Evolutionary conservation across 2,329 filamentous ascomycete species (phyloP).

Genomic region (Xylariaceae sp.): DNA sequence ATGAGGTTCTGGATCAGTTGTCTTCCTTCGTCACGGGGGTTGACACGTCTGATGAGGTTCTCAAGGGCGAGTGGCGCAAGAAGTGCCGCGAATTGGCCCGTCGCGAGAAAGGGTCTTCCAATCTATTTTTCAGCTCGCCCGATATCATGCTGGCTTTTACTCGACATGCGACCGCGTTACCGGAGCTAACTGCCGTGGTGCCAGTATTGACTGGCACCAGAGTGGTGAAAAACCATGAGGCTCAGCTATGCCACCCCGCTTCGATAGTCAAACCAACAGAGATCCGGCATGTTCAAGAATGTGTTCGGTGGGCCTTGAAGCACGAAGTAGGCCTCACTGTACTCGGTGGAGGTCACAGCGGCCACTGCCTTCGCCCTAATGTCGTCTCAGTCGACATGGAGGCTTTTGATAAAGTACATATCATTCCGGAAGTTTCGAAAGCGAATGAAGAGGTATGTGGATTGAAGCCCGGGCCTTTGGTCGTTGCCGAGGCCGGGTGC

Average conservation of each 20-base stretch:
- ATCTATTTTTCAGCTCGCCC: slow-evolving; percentile 46
- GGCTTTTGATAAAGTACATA: slow-evolving; percentile 46
- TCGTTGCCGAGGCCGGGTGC: slow-evolving; percentile 52
- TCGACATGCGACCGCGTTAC: slow-evolving; percentile 38
- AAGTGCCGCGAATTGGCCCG: slow-evolving; percentile 46
- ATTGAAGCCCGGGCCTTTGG: slow-evolving; percentile 29
- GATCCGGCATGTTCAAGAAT: slow-evolving; percentile 47
- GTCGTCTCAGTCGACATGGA: slow-evolving; percentile 55
- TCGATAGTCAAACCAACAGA: slow-evolving; percentile 42
- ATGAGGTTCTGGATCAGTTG: slow-evolving; percentile 46
- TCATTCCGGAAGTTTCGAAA: slow-evolving; percentile 30
- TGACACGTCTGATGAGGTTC: slow-evolving; percentile 31
- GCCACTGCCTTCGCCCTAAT: slow-evolving; percentile 49
- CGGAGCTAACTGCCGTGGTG: slow-evolving; percentile 40
- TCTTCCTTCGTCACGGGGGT: slow-evolving; percentile 48
- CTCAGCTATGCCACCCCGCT: slow-evolving; percentile 40
- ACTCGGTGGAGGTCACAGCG: slow-evolving; percentile 55
- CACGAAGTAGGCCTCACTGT: slow-evolving; percentile 43
- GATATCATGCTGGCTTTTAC: slow-evolving; percentile 48
- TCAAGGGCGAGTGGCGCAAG: slow-evolving; percentile 42
- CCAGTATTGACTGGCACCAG: slow-evolving; percentile 30
- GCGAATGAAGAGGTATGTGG: slow-evolving; percentile 18
- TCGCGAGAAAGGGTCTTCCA: slow-evolving; percentile 33
- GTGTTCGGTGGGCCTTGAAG: slow-evolving; percentile 51
- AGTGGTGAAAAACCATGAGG: slow-evolving; percentile 48